phyloP scores from a whole-genome alignment of 1,284 basidiomycete species.

The Polyporus tsugae region DNA sequence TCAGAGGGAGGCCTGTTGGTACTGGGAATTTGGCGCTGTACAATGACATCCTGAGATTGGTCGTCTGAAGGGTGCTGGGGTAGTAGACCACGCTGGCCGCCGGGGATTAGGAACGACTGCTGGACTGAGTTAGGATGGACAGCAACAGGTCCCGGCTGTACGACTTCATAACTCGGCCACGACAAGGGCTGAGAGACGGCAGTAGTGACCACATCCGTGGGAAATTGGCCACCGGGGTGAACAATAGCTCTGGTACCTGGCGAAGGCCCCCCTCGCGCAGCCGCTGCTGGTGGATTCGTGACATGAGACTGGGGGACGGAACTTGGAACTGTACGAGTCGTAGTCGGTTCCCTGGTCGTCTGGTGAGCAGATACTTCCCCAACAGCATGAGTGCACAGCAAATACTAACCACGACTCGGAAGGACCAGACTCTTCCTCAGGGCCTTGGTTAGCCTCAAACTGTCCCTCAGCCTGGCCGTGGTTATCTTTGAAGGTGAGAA shows the following conservation, averaged over 20 bases:
- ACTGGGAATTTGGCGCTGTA: too few species aligned
- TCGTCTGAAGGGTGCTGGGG: too few species aligned
- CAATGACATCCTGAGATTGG: too few species aligned
- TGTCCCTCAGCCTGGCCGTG: constrained; percentile 81
- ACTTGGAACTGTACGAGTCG: too few species aligned
- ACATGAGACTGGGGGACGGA: too few species aligned
- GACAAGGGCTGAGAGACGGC: constrained; percentile 36
- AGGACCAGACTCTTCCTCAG: too few species aligned
- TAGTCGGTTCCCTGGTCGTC: constrained; percentile 55
- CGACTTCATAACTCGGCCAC: background rate
- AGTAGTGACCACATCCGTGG: background rate
- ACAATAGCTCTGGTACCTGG: too few species aligned
- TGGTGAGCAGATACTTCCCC: constrained; percentile 17
- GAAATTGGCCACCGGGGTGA: constrained; percentile 19
- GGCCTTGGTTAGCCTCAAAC: constrained; percentile 74
- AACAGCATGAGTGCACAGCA: background rate
- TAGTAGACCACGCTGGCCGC: too few species aligned
- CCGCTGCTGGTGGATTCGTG: too few species aligned
- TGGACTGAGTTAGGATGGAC: background rate
- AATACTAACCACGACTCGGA: constrained; percentile 70
- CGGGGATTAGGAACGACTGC: too few species aligned
- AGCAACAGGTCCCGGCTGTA: background rate
- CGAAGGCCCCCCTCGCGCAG: too few species aligned
- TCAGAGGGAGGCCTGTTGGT: too few species aligned
- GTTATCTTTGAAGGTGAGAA: constrained; percentile 72